Conservation (phyloP, 2,329 filamentous ascomycete genomes). For the Pseudonectria foliicola region DNA sequence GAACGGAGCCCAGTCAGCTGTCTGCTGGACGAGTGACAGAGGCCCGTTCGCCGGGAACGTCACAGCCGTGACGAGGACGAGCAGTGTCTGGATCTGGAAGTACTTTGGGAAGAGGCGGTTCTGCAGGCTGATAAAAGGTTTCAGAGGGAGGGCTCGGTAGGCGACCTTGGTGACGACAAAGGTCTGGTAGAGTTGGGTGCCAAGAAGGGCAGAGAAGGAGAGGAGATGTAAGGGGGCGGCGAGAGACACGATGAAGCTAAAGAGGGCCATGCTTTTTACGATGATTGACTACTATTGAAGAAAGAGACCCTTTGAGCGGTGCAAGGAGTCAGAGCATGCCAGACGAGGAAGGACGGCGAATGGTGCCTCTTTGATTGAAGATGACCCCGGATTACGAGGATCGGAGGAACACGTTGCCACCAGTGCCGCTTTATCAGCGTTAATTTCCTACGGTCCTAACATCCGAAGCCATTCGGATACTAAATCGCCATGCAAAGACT, state of each 20-base stretch:
- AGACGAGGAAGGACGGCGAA: too few species aligned
- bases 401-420: too few species aligned
- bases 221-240: constrained; percentile 31
- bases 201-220: constrained; percentile 32
- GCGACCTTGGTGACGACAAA: constrained; percentile 32
- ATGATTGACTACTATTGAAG: too few species aligned
- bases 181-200: constrained; percentile 33
- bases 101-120: constrained; percentile 35
- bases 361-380: too few species aligned
- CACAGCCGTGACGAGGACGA: constrained; percentile 26
- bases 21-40: constrained; percentile 21
- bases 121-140: constrained; percentile 32
- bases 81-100: constrained; percentile 29
- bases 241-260: constrained; percentile 12
- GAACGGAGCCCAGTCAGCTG: constrained; percentile 29
- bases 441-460: constrained; percentile 9
- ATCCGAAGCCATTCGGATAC: constrained; percentile 18
- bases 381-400: too few species aligned
- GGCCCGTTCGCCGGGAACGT: constrained; percentile 28
- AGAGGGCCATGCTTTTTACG: constrained; percentile 12
- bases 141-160: constrained; percentile 25
- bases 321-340: too few species aligned
- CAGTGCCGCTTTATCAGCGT: too few species aligned
- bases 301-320: too few species aligned
- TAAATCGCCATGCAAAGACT: too few species aligned